Evolutionary conservation across 768 basidiomycete genomes (phyloP).

Genomic region (Goffeauzyma gilvescens): DNA sequence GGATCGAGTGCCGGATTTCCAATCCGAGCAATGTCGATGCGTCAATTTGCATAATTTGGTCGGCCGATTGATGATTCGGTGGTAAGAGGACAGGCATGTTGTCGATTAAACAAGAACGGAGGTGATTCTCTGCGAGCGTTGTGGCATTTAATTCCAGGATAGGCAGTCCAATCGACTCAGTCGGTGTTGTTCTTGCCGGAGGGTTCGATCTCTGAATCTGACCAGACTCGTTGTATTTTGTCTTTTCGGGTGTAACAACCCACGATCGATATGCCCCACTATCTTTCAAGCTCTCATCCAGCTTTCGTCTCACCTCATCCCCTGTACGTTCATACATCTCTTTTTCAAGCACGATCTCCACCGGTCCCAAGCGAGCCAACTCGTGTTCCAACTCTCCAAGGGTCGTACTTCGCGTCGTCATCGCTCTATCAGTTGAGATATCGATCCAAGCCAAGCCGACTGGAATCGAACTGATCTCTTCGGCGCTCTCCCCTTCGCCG

Average conservation of each 20-base stretch:
- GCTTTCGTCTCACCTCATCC: too few species aligned
- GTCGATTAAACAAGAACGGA: constrained; percentile 26
- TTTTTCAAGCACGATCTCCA: too few species aligned
- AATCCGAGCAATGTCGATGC: constrained; percentile 29
- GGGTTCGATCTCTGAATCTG: too few species aligned
- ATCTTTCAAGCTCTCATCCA: too few species aligned
- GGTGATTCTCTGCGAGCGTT: constrained; percentile 18
- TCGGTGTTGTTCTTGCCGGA: not conserved
- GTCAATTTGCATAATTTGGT: constrained; percentile 27
- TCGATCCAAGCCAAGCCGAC: constrained; percentile 79
- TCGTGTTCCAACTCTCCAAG: constrained; percentile 53
- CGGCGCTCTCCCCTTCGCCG: constrained; percentile 5
- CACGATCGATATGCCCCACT: too few species aligned
- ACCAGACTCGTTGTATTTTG: too few species aligned
- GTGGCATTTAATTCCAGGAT: constrained; percentile 17
- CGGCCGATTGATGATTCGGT: constrained; percentile 16
- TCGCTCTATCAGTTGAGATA: constrained; percentile 60
- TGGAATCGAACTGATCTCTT: constrained; percentile 15
- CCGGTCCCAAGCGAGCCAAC: constrained; percentile 57
- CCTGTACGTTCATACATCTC: too few species aligned
- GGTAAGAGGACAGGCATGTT: constrained; percentile 17
- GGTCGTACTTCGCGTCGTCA: constrained; percentile 52
- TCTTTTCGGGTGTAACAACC: too few species aligned
- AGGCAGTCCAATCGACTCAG: not conserved
- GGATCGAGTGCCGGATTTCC: constrained; percentile 27